These are phyloP conservation scores for Myrica gale DNA, from an alignment of 306 rosid species.

Conservation along the genomic window DNA sequence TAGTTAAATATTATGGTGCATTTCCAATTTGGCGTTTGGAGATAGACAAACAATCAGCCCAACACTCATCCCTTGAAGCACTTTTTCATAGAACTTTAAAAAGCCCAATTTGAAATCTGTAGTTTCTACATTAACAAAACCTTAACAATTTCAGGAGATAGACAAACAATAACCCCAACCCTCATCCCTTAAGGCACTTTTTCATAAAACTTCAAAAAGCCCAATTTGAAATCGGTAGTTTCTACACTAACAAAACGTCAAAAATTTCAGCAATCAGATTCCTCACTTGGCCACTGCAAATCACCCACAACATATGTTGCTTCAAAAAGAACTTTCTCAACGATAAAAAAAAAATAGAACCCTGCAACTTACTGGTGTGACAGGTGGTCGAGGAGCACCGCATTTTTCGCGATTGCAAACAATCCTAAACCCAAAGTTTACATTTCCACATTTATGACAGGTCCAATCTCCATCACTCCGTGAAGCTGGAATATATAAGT, in stretches of 20 bases:
- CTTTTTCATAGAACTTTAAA: not conserved
- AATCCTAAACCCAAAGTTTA: slow-evolving; percentile 49
- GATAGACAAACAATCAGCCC: not conserved
- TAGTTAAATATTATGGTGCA: not conserved
- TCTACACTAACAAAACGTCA: not conserved
- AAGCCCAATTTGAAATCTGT: not conserved
- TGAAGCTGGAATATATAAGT: slow-evolving; percentile 26
- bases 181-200: not conserved
- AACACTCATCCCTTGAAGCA: not conserved
- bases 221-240: not conserved
- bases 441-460: slow-evolving; percentile 46
- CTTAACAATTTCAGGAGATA: not conserved
- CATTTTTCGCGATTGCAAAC: slow-evolving; percentile 48
- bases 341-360: slow-evolving; percentile 11
- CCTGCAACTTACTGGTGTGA: slow-evolving; percentile 33
- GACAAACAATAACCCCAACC: not conserved
- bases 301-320: not conserved
- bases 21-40: not conserved
- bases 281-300: not conserved
- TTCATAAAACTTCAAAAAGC: not conserved
- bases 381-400: slow-evolving; percentile 40
- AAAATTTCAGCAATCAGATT: not conserved
- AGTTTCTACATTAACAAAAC: not conserved
- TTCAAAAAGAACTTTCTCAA: not conserved
- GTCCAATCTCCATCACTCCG: slow-evolving; percentile 56